A percentile compares a stretch with the other conserved stretches of the same genome.
Evolutionary conservation across 306 rosid genomes (phyloP).

Genomic region (Prunus mongolica): DNA sequence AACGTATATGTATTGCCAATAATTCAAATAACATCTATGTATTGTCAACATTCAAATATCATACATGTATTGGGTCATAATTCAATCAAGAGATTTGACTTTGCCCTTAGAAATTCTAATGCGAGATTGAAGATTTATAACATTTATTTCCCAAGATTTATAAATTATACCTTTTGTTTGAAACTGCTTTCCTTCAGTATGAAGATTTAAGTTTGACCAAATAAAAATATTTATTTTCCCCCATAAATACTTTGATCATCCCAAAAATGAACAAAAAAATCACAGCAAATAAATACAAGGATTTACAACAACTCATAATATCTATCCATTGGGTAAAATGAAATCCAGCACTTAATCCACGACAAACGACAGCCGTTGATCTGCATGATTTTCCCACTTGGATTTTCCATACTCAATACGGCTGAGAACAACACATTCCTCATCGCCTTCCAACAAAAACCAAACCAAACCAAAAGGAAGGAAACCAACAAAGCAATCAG

Average conservation of each 20-base stretch:
- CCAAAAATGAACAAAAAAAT: neutral
- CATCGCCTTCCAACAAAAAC: neutral
- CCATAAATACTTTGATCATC: neutral
- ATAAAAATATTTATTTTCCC: neutral
- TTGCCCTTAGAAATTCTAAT: too few species aligned
- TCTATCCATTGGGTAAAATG: neutral
- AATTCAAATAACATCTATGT: too few species aligned
- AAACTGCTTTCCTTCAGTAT: neutral
- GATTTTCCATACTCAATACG: neutral
- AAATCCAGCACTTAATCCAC: neutral
- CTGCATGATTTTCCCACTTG: neutral
- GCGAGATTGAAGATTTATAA: too few species aligned
- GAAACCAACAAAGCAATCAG: neutral
- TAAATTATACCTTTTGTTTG: too few species aligned
- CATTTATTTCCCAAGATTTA: too few species aligned
- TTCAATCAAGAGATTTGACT: too few species aligned
- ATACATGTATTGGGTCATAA: too few species aligned
- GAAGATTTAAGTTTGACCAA: neutral
- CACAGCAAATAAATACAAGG: neutral
- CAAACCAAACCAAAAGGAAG: neutral
- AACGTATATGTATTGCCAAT: too few species aligned
- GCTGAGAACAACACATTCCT: neutral
- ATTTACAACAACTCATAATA: too few species aligned
- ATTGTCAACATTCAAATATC: too few species aligned
- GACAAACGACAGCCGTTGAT: neutral